These are phyloP conservation scores for Candida quercuum DNA, from an alignment of 805 yeast species.

Conservation along the genomic window DNA sequence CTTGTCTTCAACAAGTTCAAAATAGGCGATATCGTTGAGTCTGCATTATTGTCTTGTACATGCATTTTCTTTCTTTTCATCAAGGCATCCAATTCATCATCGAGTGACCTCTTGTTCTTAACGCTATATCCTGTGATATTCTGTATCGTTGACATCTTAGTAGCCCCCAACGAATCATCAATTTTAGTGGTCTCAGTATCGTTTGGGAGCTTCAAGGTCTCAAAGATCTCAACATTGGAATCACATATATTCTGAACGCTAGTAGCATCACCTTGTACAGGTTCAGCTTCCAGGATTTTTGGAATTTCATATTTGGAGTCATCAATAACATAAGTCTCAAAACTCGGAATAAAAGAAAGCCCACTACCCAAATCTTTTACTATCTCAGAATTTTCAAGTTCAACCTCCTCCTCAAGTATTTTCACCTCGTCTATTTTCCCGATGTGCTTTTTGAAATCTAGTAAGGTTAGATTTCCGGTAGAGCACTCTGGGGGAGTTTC, in stretches of 20 bases:
- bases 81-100: slow-evolving; percentile 16
- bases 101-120: slow-evolving; percentile 7
- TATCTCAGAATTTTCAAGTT: not conserved
- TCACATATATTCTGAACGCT: no score
- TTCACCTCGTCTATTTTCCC: no score
- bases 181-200: not conserved
- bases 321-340: not conserved
- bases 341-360: not conserved
- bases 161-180: slow-evolving; percentile 1
- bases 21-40: not conserved
- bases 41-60: not conserved
- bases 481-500: not conserved
- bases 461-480: not conserved
- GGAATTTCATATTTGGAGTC: not conserved
- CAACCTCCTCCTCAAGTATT: not conserved
- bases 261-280: no score
- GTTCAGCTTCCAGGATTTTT: no score
- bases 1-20: slow-evolving; percentile 1
- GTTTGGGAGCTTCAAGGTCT: no score
- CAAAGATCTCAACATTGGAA: not conserved
- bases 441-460: no score
- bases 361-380: not conserved
- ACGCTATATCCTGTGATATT: not conserved
- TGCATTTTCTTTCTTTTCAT: slow-evolving; percentile 7
- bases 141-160: not conserved